Conservation (phyloP, 495 filamentous ascomycete genomes). For the Lichina pygmaea region DNA sequence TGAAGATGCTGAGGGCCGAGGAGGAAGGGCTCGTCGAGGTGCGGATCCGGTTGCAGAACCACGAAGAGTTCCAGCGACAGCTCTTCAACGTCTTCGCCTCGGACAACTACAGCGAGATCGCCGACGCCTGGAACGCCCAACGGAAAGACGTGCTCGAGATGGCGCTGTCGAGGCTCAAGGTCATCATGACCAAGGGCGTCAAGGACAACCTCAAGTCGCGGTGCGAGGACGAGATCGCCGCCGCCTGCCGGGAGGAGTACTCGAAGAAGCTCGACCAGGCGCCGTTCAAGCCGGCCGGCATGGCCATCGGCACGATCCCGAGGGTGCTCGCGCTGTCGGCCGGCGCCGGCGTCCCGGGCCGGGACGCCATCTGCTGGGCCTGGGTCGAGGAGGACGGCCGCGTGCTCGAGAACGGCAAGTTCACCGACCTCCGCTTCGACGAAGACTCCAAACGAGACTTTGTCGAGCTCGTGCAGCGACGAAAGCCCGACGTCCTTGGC, state of each 20-base stretch:
- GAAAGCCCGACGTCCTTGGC: conserved; percentile 71
- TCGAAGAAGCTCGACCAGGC: conserved; percentile 78
- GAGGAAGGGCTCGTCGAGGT: conserved; percentile 78
- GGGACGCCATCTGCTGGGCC: conserved; percentile 67
- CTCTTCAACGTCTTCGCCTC: conserved; percentile 66
- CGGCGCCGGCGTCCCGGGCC: conserved; percentile 43
- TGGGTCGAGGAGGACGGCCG: conserved; percentile 84
- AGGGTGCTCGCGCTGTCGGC: conserved; percentile 69
- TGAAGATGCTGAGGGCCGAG: conserved; percentile 92
- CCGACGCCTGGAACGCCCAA: conserved; percentile 81
- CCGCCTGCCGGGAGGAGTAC: conserved; percentile 59
- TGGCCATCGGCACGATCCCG: conserved; percentile 65
- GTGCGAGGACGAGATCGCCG: conserved; percentile 71
- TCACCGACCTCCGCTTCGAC: conserved; percentile 41
- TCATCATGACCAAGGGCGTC: conserved; percentile 60
- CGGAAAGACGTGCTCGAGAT: conserved; percentile 60
- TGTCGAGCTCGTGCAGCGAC: conserved; percentile 41
- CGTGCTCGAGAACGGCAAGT: conserved; percentile 67
- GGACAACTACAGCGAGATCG: conserved; percentile 82
- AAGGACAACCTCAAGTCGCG: conserved; percentile 79
- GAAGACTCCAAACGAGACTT: conserved; percentile 36
- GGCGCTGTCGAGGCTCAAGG: conserved; percentile 58
- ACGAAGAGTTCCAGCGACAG: conserved; percentile 40
- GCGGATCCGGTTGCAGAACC: conserved; percentile 43
- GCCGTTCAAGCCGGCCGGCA: conserved; percentile 84